Evolutionary conservation across 768 basidiomycete species (phyloP).

Genomic region (Terana coerulea): DNA sequence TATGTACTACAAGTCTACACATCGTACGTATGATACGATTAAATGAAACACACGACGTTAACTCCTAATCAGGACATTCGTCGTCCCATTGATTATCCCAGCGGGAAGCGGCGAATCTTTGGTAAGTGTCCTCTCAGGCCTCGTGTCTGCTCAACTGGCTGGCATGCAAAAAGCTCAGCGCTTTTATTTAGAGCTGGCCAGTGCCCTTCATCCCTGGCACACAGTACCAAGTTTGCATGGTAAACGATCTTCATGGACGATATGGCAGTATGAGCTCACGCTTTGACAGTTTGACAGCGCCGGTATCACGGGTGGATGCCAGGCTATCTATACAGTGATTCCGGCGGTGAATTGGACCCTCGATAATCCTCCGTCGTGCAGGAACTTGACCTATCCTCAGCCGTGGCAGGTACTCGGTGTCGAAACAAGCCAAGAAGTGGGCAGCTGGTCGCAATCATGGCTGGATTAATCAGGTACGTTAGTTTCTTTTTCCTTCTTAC

Average conservation of each 20-base stretch:
- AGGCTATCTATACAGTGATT: slow-evolving; percentile 54
- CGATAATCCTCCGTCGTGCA: slow-evolving; percentile 38
- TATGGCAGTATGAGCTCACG: not conserved
- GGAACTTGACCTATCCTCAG: slow-evolving; percentile 41
- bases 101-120: slow-evolving; percentile 38
- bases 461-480: slow-evolving; percentile 50
- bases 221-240: slow-evolving; percentile 70
- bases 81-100: slow-evolving; percentile 48
- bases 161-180: slow-evolving; percentile 1
- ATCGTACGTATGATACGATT: slow-evolving; percentile 38
- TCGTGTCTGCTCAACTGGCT: not conserved
- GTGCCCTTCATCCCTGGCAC: slow-evolving; percentile 61
- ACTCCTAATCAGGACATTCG: slow-evolving; percentile 39
- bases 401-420: slow-evolving; percentile 42
- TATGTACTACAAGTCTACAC: slow-evolving; percentile 60
- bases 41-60: not conserved
- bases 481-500: no score
- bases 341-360: slow-evolving; percentile 31
- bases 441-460: no score
- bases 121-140: slow-evolving; percentile 43
- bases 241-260: slow-evolving; percentile 27
- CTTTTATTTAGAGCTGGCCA: slow-evolving; percentile 43
- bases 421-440: slow-evolving; percentile 45
- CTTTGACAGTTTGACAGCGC: slow-evolving; percentile 52
- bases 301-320: slow-evolving; percentile 60